Base-by-base conservation (phyloP, 331 rosid species). In the Quercus lobata region DNA sequence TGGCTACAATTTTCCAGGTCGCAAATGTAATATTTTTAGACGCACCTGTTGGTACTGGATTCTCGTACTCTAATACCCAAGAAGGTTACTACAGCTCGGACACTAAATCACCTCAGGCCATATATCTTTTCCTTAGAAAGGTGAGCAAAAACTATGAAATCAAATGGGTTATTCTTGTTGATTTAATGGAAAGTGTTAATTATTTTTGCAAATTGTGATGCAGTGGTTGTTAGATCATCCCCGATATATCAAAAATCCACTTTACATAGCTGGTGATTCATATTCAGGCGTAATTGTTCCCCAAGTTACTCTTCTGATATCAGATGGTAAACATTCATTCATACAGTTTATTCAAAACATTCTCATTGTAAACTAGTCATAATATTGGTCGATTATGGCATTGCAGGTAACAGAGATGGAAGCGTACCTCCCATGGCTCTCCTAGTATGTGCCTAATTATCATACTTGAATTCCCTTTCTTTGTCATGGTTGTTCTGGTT, bases 251-350 rank as follows among this genome's bases (percentile, higher is more conserved):
- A 52, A 66, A 57, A 83, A 83, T 70, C 70, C 80, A n/a, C 58
- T 83, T 49, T 78, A 83, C 57, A 44, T 83, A 25, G 75, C 73
- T 3, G 86, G 83, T 3, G 86, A 78, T 35, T 79, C 83, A 1
- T 83, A 74, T 66, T 60, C 86, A 3, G 86, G 86, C 10, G 71
- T 73, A 18, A 78, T 79, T 21, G 79, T 78, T 78, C 86, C 86
- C 49, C 72, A 68, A 15, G 72, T 68, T 24, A 19, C 72, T 68
- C 27, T 68, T 68, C 72, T 68, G 1, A 5, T 68, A 35, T 68
- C 72, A 68, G 1, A 68, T n/a, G 72, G 72, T 68, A 68, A 62
- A 5, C n/a, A 62, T 5, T 6, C 44, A 35, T 35, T 35, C 53
- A 11, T 46, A 46, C 53, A 46, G 2, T 22, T 58, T 24, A 60